Base-by-base conservation (phyloP, 768 basidiomycete species). In the Pulveroboletus sp. region DNA sequence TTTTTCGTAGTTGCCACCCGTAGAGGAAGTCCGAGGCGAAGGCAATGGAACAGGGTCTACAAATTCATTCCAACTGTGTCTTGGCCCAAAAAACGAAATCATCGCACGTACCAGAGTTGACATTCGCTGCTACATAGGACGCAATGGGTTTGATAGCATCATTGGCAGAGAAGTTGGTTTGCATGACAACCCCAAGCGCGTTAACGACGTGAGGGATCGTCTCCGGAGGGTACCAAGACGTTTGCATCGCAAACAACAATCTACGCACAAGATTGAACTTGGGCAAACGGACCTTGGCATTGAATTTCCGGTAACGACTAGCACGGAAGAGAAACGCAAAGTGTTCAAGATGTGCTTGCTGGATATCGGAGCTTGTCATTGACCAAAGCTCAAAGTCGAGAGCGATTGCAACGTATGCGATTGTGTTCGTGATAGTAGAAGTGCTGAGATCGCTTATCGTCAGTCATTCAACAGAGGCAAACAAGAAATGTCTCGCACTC, bases 321-420 rank as follows among this genome's bases (percentile, higher is more conserved):
- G 78, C 75, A 45, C 79, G 71, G 14, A 95, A 65, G 15, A 96
- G 78, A 12, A 81, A 86, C 6, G 76, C 67, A 62, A 95, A 93
- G 62, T 95, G 93, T 42, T 87, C 85, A 0, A 94, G 73, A 57
- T 93, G 85, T 11, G 82, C 77, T 5, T 75, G 76, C 58, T 91
- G 89, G n/a, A 96, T 82, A 43, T 89, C 88, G 15, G 72, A 62
- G 4, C 75, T 74, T 0, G 87, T 82, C 30, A 71, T 76, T 0
- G 88, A 82, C 94, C 94, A 97, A 10, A 96, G 80, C 45, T 91
- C 85, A 55, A 97, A 90, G 59, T 95, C 92, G 1, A 97, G 79
- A 0, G 89, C 90, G 42, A 97, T 78, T 5, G 84, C 79, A 39
- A 79, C 77, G 64, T 96, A 95, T 6, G 89, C 93, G 1, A 86